These are phyloP conservation scores for Dichotomopilus funicola DNA, from an alignment of 2,329 filamentous ascomycete species.

Conservation along the genomic window DNA sequence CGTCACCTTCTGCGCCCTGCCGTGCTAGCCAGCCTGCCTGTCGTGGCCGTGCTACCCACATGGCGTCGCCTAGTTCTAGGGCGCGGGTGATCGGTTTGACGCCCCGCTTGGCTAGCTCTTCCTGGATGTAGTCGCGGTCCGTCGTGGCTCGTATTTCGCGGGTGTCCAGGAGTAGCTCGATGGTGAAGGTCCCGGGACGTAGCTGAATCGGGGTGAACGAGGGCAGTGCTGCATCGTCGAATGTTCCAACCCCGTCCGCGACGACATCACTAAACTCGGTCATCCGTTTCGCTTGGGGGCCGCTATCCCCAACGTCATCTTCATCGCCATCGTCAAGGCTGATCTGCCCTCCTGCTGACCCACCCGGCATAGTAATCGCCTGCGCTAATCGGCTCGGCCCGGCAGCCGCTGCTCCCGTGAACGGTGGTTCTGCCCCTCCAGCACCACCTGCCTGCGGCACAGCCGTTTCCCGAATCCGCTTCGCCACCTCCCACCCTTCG, in stretches of 20 bases:
- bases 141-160: slow-evolving; percentile 67
- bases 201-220: slow-evolving; percentile 55
- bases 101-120: slow-evolving; percentile 61
- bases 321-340: slow-evolving; percentile 15
- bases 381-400: background rate
- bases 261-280: slow-evolving; percentile 30
- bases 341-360: background rate
- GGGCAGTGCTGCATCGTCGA: slow-evolving; percentile 32
- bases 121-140: slow-evolving; percentile 70
- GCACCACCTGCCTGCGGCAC: slow-evolving; percentile 1
- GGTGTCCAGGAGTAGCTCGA: slow-evolving; percentile 66
- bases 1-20: slow-evolving; percentile 56
- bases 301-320: slow-evolving; percentile 6
- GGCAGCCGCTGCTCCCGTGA: background rate
- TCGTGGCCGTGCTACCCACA: slow-evolving; percentile 72
- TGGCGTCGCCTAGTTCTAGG: slow-evolving; percentile 66
- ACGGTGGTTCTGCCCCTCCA: background rate
- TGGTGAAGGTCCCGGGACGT: slow-evolving; percentile 59
- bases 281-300: slow-evolving; percentile 10
- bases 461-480: slow-evolving; percentile 50
- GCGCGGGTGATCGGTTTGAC: slow-evolving; percentile 60
- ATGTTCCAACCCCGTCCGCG: slow-evolving; percentile 22
- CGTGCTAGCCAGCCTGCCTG: slow-evolving; percentile 49
- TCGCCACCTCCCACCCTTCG: slow-evolving; percentile 69
- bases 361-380: slow-evolving; percentile 12